Evolutionary conservation across 345 rosid genomes (phyloP), one percentile per base, ranked within the genome.

Genomic region (Arabis hirsuta): DNA sequence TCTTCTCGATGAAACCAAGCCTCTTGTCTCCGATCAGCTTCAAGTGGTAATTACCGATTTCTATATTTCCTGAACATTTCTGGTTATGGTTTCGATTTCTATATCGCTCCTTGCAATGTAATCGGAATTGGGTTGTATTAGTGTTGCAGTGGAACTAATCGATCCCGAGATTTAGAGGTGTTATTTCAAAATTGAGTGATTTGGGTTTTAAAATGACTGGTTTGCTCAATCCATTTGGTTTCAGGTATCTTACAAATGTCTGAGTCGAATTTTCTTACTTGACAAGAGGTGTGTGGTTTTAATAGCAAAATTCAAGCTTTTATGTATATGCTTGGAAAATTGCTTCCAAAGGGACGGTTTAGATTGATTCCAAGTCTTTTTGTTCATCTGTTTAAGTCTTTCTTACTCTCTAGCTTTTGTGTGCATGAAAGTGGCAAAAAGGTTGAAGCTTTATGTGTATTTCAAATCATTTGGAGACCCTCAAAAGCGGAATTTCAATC

Each of bases 241-340:
- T 76, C 87, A 91, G 99, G 97, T 94, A 69, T 91, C 99, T 32
- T 95, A 84, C 80, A 94, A 94, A 81, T 94, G 99, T 96, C 74
- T 94, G 67, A 91, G 97, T 84, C 93, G 96, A 65, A 88, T 83
- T 34, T 94, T 88, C 73, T 80, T 79, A 60, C 76, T 89, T 50
- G 91, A 96, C 9, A 85, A 94, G 81, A 84, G 91, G 98, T 89
- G 69, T 34, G 51, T 24, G 52, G 26, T 73, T 38, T 29, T 3
- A 29, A 29, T 29, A 29, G 32, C 32, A 29, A 29, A 6, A 4
- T 29, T 0, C 32, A 4, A 29, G 32, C 5, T 29, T 29, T 22
- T 22, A 22, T 22, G 24, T 22, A 22, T 22, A 22, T 22, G 24
- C 24, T 22, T 22, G 24, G 24, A 22, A 0, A 22, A 22, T 22